A percentile compares a stretch with the other conserved stretches of the same genome.
phyloP scores from a whole-genome alignment of 352 stramenopile genomes.

The Blastocystis sp. region DNA sequence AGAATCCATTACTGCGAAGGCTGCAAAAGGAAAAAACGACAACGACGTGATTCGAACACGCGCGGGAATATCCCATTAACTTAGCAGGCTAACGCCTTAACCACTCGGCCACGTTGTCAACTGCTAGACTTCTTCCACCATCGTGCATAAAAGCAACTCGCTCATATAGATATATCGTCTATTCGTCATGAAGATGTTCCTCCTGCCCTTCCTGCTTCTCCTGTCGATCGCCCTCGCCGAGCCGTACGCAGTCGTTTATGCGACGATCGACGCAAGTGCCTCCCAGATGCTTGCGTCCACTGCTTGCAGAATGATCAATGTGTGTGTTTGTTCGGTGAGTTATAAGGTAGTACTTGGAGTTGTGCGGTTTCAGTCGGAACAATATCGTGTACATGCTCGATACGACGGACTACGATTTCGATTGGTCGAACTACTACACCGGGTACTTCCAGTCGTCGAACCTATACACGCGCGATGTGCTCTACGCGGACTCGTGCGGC shows the following conservation, averaged over 20 bases:
- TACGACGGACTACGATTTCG: slow-evolving; percentile 43
- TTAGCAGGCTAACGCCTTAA: slow-evolving; percentile 67
- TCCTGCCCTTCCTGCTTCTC: neutral
- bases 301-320: slow-evolving; percentile 11
- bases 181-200: slow-evolving; percentile 29
- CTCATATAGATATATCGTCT: too few relatives aligned
- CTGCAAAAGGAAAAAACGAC: slow-evolving; percentile 60
- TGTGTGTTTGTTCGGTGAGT: neutral
- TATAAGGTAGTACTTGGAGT: slow-evolving; percentile 8
- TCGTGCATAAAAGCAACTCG: too few relatives aligned
- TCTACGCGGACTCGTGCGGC: neutral
- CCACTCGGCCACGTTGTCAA: slow-evolving; percentile 57
- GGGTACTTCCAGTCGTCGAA: slow-evolving; percentile 24
- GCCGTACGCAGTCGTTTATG: slow-evolving; percentile 61
- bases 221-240: neutral
- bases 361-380: neutral
- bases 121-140: too few relatives aligned
- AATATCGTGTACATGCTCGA: slow-evolving; percentile 68
- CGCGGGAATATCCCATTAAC: slow-evolving; percentile 62
- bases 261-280: neutral
- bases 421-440: neutral
- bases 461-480: neutral
- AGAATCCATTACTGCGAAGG: slow-evolving; percentile 9
- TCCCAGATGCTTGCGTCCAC: slow-evolving; percentile 8
- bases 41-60: slow-evolving; percentile 68